phyloP scores from a whole-genome alignment of 2,329 filamentous ascomycete genomes.

The Xylaria multiplex region DNA sequence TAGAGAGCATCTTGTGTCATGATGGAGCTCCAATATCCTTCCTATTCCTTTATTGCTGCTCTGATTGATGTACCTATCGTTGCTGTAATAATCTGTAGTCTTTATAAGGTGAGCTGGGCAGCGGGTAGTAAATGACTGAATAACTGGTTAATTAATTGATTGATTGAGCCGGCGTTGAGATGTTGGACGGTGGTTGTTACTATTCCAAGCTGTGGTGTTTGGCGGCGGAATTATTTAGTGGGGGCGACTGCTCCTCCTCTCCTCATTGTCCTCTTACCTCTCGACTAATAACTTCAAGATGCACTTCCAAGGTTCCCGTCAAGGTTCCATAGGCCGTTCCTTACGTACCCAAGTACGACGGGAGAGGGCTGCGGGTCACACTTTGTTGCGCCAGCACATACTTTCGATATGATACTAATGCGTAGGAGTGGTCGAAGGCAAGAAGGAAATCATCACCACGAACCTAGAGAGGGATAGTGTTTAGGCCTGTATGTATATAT shows the following conservation, averaged over 20 bases:
- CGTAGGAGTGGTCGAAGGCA: neutral
- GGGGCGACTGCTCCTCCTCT: constrained; percentile 1
- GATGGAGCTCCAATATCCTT: neutral
- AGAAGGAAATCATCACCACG: neutral
- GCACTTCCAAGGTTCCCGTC: no score
- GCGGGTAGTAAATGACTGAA: no score
- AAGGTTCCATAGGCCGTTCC: no score
- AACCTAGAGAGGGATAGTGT: neutral
- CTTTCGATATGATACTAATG: constrained; percentile 8
- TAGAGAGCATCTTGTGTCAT: constrained; percentile 38
- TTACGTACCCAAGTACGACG: neutral
- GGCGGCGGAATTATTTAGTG: neutral
- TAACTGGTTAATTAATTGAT: no score
- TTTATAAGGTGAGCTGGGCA: neutral
- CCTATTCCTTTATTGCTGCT: neutral
- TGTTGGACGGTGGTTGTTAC: no score
- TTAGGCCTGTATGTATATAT: neutral
- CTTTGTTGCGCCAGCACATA: constrained; percentile 3
- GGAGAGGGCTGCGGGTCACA: neutral
- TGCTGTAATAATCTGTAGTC: neutral
- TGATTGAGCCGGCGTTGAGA: no score
- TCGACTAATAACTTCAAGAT: neutral
- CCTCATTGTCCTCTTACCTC: neutral
- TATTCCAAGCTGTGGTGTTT: neutral
- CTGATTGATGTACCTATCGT: neutral